Base-by-base conservation (phyloP, 768 basidiomycete genomes). In the Tephrocybe sp. region DNA sequence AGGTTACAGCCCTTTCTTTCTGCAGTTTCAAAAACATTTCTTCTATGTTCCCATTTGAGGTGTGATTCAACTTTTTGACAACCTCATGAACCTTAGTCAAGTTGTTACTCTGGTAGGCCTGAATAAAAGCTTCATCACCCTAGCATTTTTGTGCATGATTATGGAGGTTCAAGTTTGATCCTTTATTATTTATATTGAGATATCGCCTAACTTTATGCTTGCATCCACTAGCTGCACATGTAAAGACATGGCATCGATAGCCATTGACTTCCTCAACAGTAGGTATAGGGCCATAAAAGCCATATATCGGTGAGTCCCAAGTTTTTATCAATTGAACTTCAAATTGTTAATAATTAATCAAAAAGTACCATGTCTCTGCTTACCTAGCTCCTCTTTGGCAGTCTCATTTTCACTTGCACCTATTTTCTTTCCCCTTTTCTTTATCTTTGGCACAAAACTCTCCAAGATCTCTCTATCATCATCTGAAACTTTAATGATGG, bases 81-180 rank as follows among this genome's bases (percentile, higher is more conserved):
- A 48, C 47, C 17, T 49, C 47, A 30, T 41, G 33, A n/a, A 45
- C 49, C 9, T 49, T 35, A 5, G 35, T 13, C 12, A 52, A 35
- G 39, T 34, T 14, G 14, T 34, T 34, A 8, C 9, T 8, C 14
- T 8, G 8, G 33, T 34, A 34, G 9, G 42, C 48, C 13, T 51
- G 45, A 14, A 58, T 39, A 8, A 65, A 31, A 10, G 52, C 57
- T 9, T 66, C 62, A 1, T 55, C 44, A 1, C 69, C 62, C 64
- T 64, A 69, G 49, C 70, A 72, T 1, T 7, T n/a, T 16, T 54
- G 51, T 0, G 53, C 68, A 57, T 72, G 63, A 43, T 48, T 58
- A 0, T 32, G 16, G 35, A 67, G 49, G 54, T 70, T 70, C 0
- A 61, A 51, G 10, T 54, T 59, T 6, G 54, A 59, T 19, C 20